Evolutionary conservation across 371 early-diverging fungal species (phyloP).

Genomic region (Syncephalastrum sp.): DNA sequence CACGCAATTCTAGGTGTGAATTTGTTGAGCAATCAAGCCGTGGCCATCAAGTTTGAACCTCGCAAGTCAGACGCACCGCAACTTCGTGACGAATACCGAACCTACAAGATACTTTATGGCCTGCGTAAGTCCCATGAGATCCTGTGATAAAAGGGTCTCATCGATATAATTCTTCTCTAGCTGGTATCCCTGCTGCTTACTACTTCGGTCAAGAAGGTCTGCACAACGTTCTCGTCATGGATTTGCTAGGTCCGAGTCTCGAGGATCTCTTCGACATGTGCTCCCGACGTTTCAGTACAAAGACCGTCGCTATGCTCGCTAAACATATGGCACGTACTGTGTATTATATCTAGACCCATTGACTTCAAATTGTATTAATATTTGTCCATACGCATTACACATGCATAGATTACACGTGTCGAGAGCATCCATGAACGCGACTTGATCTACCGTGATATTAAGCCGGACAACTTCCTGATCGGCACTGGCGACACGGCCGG

Average conservation of each 20-base stretch:
- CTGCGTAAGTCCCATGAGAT: conserved; percentile 44
- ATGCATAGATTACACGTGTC: conserved; percentile 72
- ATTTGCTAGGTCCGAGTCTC: conserved; percentile 92
- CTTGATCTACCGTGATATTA: conserved; percentile 97
- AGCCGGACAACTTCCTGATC: conserved; percentile 97
- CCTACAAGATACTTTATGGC: conserved; percentile 83
- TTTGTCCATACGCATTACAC: not conserved
- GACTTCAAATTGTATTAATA: not conserved
- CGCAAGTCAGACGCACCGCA: conserved; percentile 92
- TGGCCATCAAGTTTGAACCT: conserved; percentile 94
- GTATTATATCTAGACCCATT: not conserved
- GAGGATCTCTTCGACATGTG: conserved; percentile 96
- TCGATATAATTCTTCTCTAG: conserved; percentile 19
- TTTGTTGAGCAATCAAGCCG: conserved; percentile 76
- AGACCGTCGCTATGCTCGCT: conserved; percentile 94
- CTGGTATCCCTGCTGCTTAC: conserved; percentile 83
- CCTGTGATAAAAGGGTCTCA: not conserved
- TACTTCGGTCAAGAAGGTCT: conserved; percentile 94
- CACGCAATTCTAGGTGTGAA: conserved; percentile 48
- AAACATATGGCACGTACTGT: conserved; percentile 78
- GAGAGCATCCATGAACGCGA: conserved; percentile 93
- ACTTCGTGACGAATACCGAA: conserved; percentile 88
- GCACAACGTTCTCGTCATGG: conserved; percentile 91
- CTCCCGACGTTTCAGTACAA: conserved; percentile 84
- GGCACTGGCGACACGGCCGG: conserved; percentile 61